These are phyloP conservation scores for Fusarium sp. DNA, from an alignment of 2,329 filamentous ascomycete species.

Conservation along the genomic window DNA sequence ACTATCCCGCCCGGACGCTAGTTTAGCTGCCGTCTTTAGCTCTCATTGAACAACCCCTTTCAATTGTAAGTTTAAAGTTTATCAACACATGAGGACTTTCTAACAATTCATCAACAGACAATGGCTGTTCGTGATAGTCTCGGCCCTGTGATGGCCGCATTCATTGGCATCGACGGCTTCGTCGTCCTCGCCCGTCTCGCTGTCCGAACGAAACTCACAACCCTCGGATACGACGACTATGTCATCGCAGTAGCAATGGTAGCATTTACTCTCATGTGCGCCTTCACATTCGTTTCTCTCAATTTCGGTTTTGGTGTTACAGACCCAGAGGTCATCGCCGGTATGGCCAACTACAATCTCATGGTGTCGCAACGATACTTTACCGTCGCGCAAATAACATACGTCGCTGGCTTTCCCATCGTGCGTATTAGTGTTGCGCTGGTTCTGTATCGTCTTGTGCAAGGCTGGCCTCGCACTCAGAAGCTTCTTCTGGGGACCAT, in stretches of 20 bases:
- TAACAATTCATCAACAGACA: not conserved
- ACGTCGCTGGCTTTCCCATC: constrained; percentile 3
- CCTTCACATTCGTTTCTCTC: constrained; percentile 8
- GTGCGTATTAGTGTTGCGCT: constrained; percentile 3
- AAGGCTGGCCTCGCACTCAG: constrained; percentile 11
- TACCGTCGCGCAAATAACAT: constrained; percentile 8
- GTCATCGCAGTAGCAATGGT: constrained; percentile 1
- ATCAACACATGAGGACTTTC: not conserved
- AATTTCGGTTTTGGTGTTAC: not conserved
- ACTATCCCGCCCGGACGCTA: not conserved
- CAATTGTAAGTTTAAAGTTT: not conserved
- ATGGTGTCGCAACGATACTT: constrained; percentile 11
- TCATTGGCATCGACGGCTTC: constrained; percentile 13
- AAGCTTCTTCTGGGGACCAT: not conserved
- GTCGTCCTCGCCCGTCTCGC: constrained; percentile 15
- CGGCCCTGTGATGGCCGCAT: constrained; percentile 14
- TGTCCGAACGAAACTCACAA: constrained; percentile 13
- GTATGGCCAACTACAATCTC: not conserved
- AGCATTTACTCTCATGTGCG: constrained; percentile 1
- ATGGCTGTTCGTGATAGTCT: constrained; percentile 20
- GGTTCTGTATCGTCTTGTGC: constrained; percentile 5
- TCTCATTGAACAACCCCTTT: not conserved
- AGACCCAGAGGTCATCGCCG: not conserved
- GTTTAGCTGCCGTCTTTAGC: not conserved
- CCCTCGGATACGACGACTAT: constrained; percentile 13